Evolutionary conservation across 192 early-diverging fungal species (phyloP), one percentile per base, ranked within the genome.

Genomic region (Coemansia sp.): DNA sequence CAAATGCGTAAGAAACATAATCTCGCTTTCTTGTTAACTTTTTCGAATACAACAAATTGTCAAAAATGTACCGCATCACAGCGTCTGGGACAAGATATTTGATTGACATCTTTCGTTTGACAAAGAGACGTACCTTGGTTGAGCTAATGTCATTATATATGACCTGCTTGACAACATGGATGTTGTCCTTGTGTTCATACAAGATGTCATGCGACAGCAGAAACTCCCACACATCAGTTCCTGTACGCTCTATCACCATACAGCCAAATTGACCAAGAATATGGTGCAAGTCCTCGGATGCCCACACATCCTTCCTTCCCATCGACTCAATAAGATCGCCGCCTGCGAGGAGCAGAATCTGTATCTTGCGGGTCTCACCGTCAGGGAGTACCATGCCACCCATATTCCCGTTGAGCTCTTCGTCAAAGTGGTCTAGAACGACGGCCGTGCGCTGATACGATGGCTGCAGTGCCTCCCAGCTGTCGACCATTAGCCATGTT

Each of bases 121-220:
- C 89, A 84, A 99, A 97, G 19, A 98, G 83, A 54, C 93, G 86
- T 45, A 99, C 94, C 79, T 98, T 97, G 21, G 96, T 98, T 7
- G 95, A 98, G 68, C 91, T 93, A 61, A 98, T 98, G 73, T 99
- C 98, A 67, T 98, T 99, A 79, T 95, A 90, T 54, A 99, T 96
- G 66, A 95, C 86, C 75, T 98, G 96, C 74, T 98, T 96, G 50
- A 98, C 93, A 41, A 97, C 90, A 60, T 89, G 88, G 12, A 99
- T 93, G 70, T 96, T 94, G 70, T 90, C 90, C 63, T 93, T 76
- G 74, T 99, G 92, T 60, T 91, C 85, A 73, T 94, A 93, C 32
- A 99, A 71, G 44, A 92, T 90, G 69, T 99, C 94, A 76, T 95
- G 91, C 8, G 92, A 88, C 9, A 99, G 81, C 67, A 99, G 70